Base-by-base conservation (phyloP, 768 basidiomycete species). In the Boletus speciosus region DNA sequence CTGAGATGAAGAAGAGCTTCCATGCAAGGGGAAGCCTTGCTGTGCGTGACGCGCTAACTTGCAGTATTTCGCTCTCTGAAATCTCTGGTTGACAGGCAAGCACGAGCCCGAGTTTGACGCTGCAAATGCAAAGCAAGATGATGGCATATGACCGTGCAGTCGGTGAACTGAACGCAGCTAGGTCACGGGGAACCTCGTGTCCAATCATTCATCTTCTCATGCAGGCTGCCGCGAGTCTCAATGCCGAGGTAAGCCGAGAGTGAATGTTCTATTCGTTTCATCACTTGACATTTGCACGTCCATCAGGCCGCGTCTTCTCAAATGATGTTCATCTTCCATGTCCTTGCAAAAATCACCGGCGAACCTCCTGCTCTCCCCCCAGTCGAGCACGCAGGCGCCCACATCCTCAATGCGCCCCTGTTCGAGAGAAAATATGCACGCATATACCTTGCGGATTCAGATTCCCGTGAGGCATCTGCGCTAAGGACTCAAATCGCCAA, bases 81-180 rank as follows among this genome's bases (percentile, higher is more conserved):
- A 25, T 38, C 11, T 45, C 27, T 21, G 25, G 6, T 52, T 38
- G 44, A 11, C 56, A 79, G 74, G 66, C 78, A 41, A 74, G 74
- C 51, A 71, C 76, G 1, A 74, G 78, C 1, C 83, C 86, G 1
- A 83, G 78, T 55, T 71, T 86, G 21, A 83, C 79, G 14, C 69
- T 90, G 38, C 88, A 91, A 65, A 89, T 89, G 86, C 93, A 95
- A 70, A 84, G 81, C 71, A 91, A 90, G 72, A 94, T 98, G 94
- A 92, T 98, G 88, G 86, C 84, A 12, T 99, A 98, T 68, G 90
- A 95, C 74, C 83, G 84, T 45, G 85, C 90, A 32, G 76, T 98
- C 40, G 76, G 81, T 7, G 84, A 90, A 23, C 74, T 98, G 47
- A 94, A 97, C 73, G 71, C 77, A 37, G 81, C 89, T 1, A 77